Base-by-base conservation (phyloP, 2,329 filamentous ascomycete genomes). In the Alternaria metachromatica region DNA sequence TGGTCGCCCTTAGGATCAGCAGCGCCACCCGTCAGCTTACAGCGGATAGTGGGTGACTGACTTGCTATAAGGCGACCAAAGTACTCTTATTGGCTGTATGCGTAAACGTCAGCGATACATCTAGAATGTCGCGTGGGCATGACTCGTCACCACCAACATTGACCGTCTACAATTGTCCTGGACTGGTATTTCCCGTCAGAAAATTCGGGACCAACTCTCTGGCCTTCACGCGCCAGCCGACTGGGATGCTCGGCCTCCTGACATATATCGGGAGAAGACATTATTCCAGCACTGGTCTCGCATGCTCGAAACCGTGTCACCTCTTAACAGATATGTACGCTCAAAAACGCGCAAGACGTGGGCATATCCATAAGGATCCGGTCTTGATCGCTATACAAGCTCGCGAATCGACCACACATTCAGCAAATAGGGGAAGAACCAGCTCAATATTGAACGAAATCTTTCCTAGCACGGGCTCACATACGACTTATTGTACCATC, bases 11-110 rank as follows among this genome's bases (percentile, higher is more conserved):
- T 33, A 7, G 44, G 30, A 45, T 58, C 45, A 58, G 44, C 55
- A 58, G 26, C 45, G 45, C 11, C 55, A 50, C 4, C 44, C 30
- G 30, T 58, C 28, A 58, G 55, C 44, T 58, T 50, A 58, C 55
- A 28, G 44, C 28, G 18, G 37, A 49, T 10, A 30, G 23, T 3
- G 28, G 28, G 37, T 58, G 45, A 41, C 55, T 37, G 30, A 41
- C 45, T 37, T 50, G 10, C 13, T 21, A 41, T 8, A 23, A 11
- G 12, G 26, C 18, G 18, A 21, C 26, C 10, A 4, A 25, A 15
- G 26, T 37, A 15, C 9, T 21, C 11, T 13, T 12, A 58, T 7
- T 50, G 13, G 44, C 26, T 45, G 20, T 20, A 18, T 50, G 21
- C 15, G 5, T 9, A 18, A n/a, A 58, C 21, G 21, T 20, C n/a